phyloP scores from a whole-genome alignment of 129 eudicot species.

The Artemisia annua region DNA sequence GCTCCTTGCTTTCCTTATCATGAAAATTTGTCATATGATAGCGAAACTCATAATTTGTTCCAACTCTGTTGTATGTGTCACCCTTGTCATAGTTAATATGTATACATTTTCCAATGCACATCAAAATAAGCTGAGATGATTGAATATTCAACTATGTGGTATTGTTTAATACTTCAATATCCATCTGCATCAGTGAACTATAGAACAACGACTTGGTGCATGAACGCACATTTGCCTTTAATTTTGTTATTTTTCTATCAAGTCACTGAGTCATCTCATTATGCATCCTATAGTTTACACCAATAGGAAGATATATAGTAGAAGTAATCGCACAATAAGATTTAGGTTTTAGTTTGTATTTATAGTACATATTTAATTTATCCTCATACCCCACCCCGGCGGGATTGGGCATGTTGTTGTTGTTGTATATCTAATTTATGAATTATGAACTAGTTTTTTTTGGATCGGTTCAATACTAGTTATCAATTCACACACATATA shows the following conservation, averaged over 20 bases:
- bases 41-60: neutral
- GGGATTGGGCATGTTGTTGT: too few relatives aligned
- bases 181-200: slow-evolving; percentile 1
- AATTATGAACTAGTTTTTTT: neutral
- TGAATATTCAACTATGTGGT: slow-evolving; percentile 10
- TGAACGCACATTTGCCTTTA: neutral
- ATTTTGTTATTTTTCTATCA: neutral
- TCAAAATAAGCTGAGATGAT: neutral
- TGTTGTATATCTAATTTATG: neutral
- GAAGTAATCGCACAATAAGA: slow-evolving; percentile 10
- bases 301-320: slow-evolving; percentile 17
- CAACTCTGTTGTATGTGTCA: neutral
- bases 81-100: neutral
- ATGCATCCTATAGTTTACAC: neutral
- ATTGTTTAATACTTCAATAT: neutral
- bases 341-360: neutral
- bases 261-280: neutral
- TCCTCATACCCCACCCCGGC: too few relatives aligned
- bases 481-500: neutral
- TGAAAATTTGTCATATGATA: neutral
- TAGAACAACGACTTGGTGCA: slow-evolving; percentile 8
- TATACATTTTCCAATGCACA: neutral
- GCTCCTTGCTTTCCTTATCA: neutral
- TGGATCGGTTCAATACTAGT: neutral
- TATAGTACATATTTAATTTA: slow-evolving; percentile 7